Conservation (phyloP, 1,139 yeast species). For the Starmera stellimalicola region DNA sequence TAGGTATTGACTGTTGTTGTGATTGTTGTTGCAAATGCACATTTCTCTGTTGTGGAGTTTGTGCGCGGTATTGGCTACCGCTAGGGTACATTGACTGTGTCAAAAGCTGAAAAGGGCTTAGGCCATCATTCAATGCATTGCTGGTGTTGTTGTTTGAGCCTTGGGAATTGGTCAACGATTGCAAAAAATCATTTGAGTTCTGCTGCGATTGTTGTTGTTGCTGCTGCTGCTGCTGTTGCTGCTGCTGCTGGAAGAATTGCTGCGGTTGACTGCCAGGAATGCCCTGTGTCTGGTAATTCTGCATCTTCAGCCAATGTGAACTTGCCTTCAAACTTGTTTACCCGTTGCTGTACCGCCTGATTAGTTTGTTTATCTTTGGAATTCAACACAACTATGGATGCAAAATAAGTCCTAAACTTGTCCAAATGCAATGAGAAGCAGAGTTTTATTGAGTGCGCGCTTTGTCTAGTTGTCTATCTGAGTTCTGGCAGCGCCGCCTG, state of each 20-base stretch:
- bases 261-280: conserved; percentile 9
- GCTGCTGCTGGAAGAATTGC: conserved; percentile 9
- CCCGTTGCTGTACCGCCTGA: no score
- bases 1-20: conserved; percentile 15
- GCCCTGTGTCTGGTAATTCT: conserved; percentile 15
- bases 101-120: conserved; percentile 25
- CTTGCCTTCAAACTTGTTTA: no score
- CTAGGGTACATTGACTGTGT: conserved; percentile 29
- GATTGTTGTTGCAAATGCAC: conserved; percentile 23
- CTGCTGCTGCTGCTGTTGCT: conserved; percentile 8
- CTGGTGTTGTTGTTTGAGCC: conserved; percentile 9
- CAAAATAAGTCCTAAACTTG: no score
- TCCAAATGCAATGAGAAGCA: no score
- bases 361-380: no score
- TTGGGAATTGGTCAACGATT: conserved; percentile 19
- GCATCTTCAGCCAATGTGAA: no score
- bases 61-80: conserved; percentile 20
- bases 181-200: conserved; percentile 25
- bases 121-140: conserved; percentile 8
- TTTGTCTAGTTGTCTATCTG: no score
- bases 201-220: conserved; percentile 8
- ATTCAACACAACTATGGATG: no score
- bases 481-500: no score
- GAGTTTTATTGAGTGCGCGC: no score
- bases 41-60: conserved; percentile 25